These are phyloP conservation scores for Penicillium sp. DNA, from an alignment of 2,329 filamentous ascomycete genomes.

Conservation along the genomic window DNA sequence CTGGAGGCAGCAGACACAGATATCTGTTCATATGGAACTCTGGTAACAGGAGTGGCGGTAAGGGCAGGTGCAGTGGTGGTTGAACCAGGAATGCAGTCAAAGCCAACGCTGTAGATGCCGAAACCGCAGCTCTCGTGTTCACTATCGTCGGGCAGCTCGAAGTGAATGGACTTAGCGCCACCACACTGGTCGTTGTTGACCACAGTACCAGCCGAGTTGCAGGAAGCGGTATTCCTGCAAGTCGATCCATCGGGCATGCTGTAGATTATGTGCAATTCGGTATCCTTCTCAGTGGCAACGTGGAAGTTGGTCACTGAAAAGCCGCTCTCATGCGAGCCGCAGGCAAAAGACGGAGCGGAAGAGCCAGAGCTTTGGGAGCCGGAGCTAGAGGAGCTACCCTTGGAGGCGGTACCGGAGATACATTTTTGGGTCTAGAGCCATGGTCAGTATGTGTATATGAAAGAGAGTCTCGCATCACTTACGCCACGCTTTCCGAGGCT, in stretches of 20 bases:
- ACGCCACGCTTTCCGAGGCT: slow-evolving; percentile 36
- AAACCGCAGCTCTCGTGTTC: slow-evolving; percentile 64
- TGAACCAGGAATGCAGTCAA: slow-evolving; percentile 27
- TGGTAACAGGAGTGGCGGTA: slow-evolving; percentile 4
- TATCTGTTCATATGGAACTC: slow-evolving; percentile 7
- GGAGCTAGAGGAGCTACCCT: slow-evolving; percentile 44
- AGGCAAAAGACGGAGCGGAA: slow-evolving; percentile 60
- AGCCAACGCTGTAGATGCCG: slow-evolving; percentile 45
- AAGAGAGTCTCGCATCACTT: slow-evolving; percentile 32
- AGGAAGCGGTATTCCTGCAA: slow-evolving; percentile 74
- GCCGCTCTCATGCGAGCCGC: slow-evolving; percentile 49
- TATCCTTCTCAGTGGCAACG: slow-evolving; percentile 70
- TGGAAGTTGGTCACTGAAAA: slow-evolving; percentile 78
- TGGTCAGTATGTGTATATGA: slow-evolving; percentile 6
- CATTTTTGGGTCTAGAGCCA: slow-evolving; percentile 49
- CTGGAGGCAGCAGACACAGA: slow-evolving; percentile 24
- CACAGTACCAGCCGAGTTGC: slow-evolving; percentile 64
- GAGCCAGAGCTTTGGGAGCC: slow-evolving; percentile 28
- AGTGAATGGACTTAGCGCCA: slow-evolving; percentile 77
- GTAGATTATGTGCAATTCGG: slow-evolving; percentile 81
- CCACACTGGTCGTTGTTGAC: slow-evolving; percentile 87
- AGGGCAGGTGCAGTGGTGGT: slow-evolving; percentile 4
- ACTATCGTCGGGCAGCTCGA: slow-evolving; percentile 58
- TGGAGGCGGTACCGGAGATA: slow-evolving; percentile 49
- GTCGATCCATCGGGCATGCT: slow-evolving; percentile 75